phyloP scores from a whole-genome alignment of 805 yeast genomes.

The Cyberlindnera amylophila region DNA sequence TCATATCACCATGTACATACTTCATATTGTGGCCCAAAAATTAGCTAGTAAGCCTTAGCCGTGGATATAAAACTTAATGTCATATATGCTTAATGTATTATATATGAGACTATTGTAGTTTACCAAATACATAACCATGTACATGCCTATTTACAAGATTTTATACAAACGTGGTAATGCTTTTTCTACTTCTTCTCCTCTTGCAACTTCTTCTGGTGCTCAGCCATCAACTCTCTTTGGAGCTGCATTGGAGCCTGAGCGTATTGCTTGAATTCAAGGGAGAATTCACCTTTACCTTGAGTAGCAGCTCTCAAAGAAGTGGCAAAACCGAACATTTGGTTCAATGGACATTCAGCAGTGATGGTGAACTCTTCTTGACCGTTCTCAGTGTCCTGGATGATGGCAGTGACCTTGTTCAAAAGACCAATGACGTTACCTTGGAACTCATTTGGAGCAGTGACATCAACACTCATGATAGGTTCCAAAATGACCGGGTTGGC shows the following conservation, averaged over 20 bases:
- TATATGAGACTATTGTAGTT: too few relatives aligned
- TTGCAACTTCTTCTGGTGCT: slow-evolving; percentile 52
- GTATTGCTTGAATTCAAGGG: slow-evolving; percentile 90
- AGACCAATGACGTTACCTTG: slow-evolving; percentile 91
- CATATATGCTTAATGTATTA: too few relatives aligned
- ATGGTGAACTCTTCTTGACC: slow-evolving; percentile 92
- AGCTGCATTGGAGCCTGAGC: slow-evolving; percentile 87
- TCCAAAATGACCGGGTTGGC: slow-evolving; percentile 88
- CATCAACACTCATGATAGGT: slow-evolving; percentile 92
- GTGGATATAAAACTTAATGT: too few relatives aligned
- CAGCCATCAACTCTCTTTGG: slow-evolving; percentile 86
- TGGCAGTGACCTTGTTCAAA: slow-evolving; percentile 86
- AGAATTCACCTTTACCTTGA: slow-evolving; percentile 98
- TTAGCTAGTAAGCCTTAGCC: too few relatives aligned
- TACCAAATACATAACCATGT: too few relatives aligned
- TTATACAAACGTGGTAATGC: too few relatives aligned
- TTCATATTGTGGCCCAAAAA: too few relatives aligned
- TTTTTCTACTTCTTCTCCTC: slow-evolving; percentile 24
- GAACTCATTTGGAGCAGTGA: slow-evolving; percentile 94
- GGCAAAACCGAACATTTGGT: slow-evolving; percentile 94
- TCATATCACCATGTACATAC: too few relatives aligned
- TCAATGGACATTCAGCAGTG: slow-evolving; percentile 93
- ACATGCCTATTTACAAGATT: too few relatives aligned
- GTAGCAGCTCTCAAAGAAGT: slow-evolving; percentile 93
- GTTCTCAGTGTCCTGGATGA: slow-evolving; percentile 90